phyloP scores from a whole-genome alignment of 83 land plant genomes.

The Picea abies region DNA sequence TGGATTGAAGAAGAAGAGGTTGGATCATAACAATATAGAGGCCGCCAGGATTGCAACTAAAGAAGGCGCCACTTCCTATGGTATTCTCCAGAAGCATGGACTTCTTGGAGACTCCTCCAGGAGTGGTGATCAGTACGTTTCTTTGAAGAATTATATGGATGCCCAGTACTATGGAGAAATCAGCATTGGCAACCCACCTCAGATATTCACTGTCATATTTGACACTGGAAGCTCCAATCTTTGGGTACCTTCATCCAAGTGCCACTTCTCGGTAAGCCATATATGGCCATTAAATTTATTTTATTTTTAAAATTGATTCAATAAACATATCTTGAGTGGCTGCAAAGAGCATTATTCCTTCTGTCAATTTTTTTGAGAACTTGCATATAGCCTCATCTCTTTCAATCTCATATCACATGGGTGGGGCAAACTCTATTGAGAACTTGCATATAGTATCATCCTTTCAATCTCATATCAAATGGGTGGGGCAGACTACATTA shows the following conservation, averaged over 20 bases:
- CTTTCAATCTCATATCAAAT: too few relatives aligned
- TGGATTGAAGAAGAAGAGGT: slow-evolving; percentile 43
- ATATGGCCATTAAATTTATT: background rate
- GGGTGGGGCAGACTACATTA: too few relatives aligned
- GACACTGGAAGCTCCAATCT: slow-evolving; percentile 91
- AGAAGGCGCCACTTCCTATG: slow-evolving; percentile 11
- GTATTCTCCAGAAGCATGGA: slow-evolving; percentile 23
- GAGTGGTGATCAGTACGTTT: slow-evolving; percentile 46
- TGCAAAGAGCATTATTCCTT: too few relatives aligned
- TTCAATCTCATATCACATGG: too few relatives aligned
- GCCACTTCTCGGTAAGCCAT: slow-evolving; percentile 71
- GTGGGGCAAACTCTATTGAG: too few relatives aligned
- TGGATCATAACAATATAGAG: slow-evolving; percentile 23
- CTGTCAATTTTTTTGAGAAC: too few relatives aligned
- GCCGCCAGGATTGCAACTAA: background rate
- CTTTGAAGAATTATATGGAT: slow-evolving; percentile 77
- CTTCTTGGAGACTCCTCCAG: slow-evolving; percentile 22
- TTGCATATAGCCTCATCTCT: too few relatives aligned
- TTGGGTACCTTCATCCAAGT: slow-evolving; percentile 89
- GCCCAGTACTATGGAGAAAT: slow-evolving; percentile 94
- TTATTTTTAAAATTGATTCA: too few relatives aligned
- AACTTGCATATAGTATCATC: too few relatives aligned
- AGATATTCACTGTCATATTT: slow-evolving; percentile 81
- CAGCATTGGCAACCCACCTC: slow-evolving; percentile 80
- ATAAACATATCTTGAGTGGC: too few relatives aligned